Conservation (phyloP, 441 rosid genomes). For the Erysimum cheiri region DNA sequence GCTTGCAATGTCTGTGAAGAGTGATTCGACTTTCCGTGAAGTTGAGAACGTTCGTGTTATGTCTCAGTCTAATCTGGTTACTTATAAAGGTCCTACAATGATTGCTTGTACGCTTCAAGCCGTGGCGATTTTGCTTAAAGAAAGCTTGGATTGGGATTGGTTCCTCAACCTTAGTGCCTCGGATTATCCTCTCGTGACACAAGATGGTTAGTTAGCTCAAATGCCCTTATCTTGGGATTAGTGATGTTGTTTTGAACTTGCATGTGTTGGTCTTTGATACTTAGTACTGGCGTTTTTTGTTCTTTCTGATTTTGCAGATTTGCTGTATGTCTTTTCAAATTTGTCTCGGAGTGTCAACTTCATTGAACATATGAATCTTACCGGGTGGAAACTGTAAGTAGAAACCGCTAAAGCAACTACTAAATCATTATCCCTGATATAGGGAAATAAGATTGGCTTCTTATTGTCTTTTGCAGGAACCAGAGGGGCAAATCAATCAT, state of each 20-base stretch:
- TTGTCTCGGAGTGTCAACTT: conserved; percentile 70
- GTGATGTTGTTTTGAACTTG: background rate
- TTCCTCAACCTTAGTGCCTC: conserved; percentile 73
- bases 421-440: background rate
- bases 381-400: conserved; percentile 85
- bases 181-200: conserved; percentile 73
- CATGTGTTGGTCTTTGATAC: conserved; percentile 16
- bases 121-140: conserved; percentile 61
- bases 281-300: conserved; percentile 7
- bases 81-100: conserved; percentile 75
- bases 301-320: conserved; percentile 52
- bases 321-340: conserved; percentile 61
- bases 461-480: conserved; percentile 43
- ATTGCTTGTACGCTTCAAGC: conserved; percentile 72
- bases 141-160: conserved; percentile 78
- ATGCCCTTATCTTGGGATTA: background rate
- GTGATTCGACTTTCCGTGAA: conserved; percentile 49
- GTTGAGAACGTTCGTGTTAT: conserved; percentile 63
- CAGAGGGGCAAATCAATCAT: conserved; percentile 88
- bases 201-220: conserved; percentile 57
- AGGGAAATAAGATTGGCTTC: conserved; percentile 22
- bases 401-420: conserved; percentile 28
- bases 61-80: conserved; percentile 64
- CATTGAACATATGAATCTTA: conserved; percentile 79
- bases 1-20: conserved; percentile 53